Evolutionary conservation across 495 filamentous ascomycete species (phyloP).

Genomic region (Xylaria venustula): DNA sequence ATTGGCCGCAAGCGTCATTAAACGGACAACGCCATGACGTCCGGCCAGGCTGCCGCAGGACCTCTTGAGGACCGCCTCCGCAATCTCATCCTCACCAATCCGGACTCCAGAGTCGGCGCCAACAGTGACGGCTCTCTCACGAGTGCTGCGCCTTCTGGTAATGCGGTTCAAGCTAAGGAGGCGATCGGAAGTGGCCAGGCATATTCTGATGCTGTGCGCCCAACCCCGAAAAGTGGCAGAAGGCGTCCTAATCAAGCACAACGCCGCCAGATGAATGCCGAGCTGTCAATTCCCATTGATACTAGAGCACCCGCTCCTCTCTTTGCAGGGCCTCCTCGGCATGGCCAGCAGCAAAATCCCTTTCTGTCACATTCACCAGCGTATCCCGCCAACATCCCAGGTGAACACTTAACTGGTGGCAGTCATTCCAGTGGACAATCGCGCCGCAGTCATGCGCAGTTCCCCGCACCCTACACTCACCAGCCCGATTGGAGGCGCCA

Average conservation of each 20-base stretch:
- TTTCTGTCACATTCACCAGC: slow-evolving; percentile 13
- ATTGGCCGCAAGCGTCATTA: neutral
- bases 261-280: slow-evolving; percentile 53
- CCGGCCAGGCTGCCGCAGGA: slow-evolving; percentile 13
- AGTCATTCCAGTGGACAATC: neutral
- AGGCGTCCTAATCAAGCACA: slow-evolving; percentile 57
- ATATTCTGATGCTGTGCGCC: slow-evolving; percentile 3
- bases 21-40: slow-evolving; percentile 22
- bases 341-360: slow-evolving; percentile 18
- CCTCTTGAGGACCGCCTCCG: slow-evolving; percentile 44
- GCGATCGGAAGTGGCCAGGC: neutral
- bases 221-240: slow-evolving; percentile 23
- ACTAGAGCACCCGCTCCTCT: slow-evolving; percentile 28
- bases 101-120: slow-evolving; percentile 13
- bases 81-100: slow-evolving; percentile 38
- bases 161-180: neutral
- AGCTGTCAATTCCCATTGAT: slow-evolving; percentile 52
- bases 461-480: neutral
- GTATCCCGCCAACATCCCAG: neutral
- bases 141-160: neutral
- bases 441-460: neutral
- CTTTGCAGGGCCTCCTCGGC: slow-evolving; percentile 18
- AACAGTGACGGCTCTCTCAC: neutral
- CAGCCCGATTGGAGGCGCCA: slow-evolving; percentile 21
- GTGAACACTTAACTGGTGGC: neutral